Conservation (phyloP, 1,284 basidiomycete species). For the Ceratobasidium sp. region DNA sequence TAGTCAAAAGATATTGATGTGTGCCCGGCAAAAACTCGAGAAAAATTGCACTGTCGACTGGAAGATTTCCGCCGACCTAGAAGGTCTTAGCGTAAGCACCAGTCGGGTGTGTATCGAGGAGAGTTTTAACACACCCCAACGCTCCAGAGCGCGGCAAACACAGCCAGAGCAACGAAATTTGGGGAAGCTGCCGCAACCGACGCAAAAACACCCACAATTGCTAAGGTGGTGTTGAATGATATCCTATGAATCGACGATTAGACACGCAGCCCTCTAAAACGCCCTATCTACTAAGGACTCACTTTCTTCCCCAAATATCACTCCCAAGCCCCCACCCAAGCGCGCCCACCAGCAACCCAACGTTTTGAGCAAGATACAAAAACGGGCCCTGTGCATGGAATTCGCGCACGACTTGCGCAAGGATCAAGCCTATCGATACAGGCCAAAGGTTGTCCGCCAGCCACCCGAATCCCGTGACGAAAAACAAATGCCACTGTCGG, state of each 20-base stretch:
- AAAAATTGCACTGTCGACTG: slow-evolving; percentile 85
- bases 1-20: slow-evolving; percentile 73
- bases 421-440: slow-evolving; percentile 58
- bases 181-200: slow-evolving; percentile 72
- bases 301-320: slow-evolving; percentile 74
- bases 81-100: slow-evolving; percentile 50
- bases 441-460: slow-evolving; percentile 80
- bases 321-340: slow-evolving; percentile 73
- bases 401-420: slow-evolving; percentile 61
- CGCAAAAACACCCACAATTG: slow-evolving; percentile 79
- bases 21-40: slow-evolving; percentile 74
- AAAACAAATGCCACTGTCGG: slow-evolving; percentile 69
- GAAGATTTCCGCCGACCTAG: slow-evolving; percentile 77
- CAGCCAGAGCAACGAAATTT: slow-evolving; percentile 67
- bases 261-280: slow-evolving; percentile 14
- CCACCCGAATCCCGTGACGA: slow-evolving; percentile 79
- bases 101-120: slow-evolving; percentile 57
- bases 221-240: slow-evolving; percentile 81
- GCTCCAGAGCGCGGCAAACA: slow-evolving; percentile 70
- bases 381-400: slow-evolving; percentile 69
- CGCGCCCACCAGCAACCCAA: slow-evolving; percentile 76
- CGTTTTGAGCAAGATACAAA: slow-evolving; percentile 69
- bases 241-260: no score
- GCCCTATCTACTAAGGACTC: slow-evolving; percentile 28
- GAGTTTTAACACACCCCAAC: slow-evolving; percentile 60